Evolutionary conservation across 257 asterid genomes (phyloP).

Genomic region (Petunia axillaris): DNA sequence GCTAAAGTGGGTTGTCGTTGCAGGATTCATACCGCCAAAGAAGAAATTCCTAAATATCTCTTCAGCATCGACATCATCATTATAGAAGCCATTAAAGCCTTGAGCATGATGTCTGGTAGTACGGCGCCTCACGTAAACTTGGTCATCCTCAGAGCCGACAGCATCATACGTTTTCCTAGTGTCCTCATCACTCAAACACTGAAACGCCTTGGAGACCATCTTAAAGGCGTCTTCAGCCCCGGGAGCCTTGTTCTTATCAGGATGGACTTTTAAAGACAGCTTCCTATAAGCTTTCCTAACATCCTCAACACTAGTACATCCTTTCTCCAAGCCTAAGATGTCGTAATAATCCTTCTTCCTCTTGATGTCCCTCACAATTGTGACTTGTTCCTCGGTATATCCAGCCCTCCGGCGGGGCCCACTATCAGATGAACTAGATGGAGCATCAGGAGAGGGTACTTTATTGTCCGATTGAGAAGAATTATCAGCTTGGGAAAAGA

Average conservation of each 20-base stretch:
- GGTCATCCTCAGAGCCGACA: slow-evolving; percentile 79
- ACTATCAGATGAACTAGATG: slow-evolving; percentile 43
- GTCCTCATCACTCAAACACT: slow-evolving; percentile 85
- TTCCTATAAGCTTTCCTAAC: slow-evolving; percentile 84
- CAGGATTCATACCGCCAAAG: slow-evolving; percentile 87
- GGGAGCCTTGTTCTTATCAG: slow-evolving; percentile 91
- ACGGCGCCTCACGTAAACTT: slow-evolving; percentile 56
- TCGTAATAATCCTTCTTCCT: slow-evolving; percentile 89
- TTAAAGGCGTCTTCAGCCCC: slow-evolving; percentile 98
- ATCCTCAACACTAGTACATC: slow-evolving; percentile 63
- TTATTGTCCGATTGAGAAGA: slow-evolving; percentile 44
- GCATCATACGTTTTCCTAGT: slow-evolving; percentile 69
- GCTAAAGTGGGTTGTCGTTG: slow-evolving; percentile 58
- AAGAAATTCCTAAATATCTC: slow-evolving; percentile 96
- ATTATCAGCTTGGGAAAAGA: slow-evolving; percentile 48
- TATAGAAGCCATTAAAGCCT: slow-evolving; percentile 73
- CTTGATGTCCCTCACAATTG: slow-evolving; percentile 68
- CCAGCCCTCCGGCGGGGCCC: slow-evolving; percentile 32
- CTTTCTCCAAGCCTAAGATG: slow-evolving; percentile 78
- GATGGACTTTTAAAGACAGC: slow-evolving; percentile 90
- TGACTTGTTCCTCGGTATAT: slow-evolving; percentile 72
- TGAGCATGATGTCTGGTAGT: slow-evolving; percentile 40
- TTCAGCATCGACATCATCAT: slow-evolving; percentile 76
- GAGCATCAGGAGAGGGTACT: slow-evolving; percentile 29
- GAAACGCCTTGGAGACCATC: slow-evolving; percentile 90